Percentiles rank a stretch among this genome's conserved stretches.
These are phyloP conservation scores for Sordariomycetes sp. DNA, from an alignment of 2,329 filamentous ascomycete species.

Conservation along the genomic window DNA sequence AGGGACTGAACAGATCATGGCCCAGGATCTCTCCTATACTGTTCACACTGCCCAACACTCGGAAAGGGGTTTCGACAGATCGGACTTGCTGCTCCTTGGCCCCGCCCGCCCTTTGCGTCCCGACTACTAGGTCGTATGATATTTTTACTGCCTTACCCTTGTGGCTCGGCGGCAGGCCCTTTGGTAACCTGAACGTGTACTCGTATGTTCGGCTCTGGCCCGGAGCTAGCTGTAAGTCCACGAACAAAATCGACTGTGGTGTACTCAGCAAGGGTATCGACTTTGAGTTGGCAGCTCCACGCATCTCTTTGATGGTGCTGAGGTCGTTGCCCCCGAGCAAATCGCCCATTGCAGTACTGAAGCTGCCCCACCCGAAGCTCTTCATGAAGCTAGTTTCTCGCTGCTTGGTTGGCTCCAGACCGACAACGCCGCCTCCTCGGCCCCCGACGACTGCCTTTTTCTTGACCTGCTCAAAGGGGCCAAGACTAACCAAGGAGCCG, in stretches of 20 bases:
- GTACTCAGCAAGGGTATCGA: slow-evolving; percentile 88
- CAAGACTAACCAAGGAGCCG: slow-evolving; percentile 80
- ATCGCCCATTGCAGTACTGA: slow-evolving; percentile 82
- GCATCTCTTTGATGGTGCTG: slow-evolving; percentile 93
- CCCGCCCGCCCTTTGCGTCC: slow-evolving; percentile 77
- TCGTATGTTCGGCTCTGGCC: slow-evolving; percentile 84
- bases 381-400: slow-evolving; percentile 72
- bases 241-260: slow-evolving; percentile 90
- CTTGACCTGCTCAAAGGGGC: slow-evolving; percentile 91
- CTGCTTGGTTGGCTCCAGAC: slow-evolving; percentile 65
- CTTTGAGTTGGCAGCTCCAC: slow-evolving; percentile 74
- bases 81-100: slow-evolving; percentile 74
- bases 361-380: slow-evolving; percentile 76
- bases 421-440: slow-evolving; percentile 79
- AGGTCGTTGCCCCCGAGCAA: slow-evolving; percentile 79
- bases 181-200: slow-evolving; percentile 78
- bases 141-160: slow-evolving; percentile 92
- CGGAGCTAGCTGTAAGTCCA: slow-evolving; percentile 78
- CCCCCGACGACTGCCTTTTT: slow-evolving; percentile 83
- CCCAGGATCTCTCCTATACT: slow-evolving; percentile 79
- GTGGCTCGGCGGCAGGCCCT: slow-evolving; percentile 83
- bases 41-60: slow-evolving; percentile 89
- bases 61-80: slow-evolving; percentile 87
- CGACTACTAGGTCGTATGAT: slow-evolving; percentile 81
- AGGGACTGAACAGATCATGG: slow-evolving; percentile 90